Base-by-base conservation (phyloP, 2,329 filamentous ascomycete genomes). In the Microsporum audouinii region DNA sequence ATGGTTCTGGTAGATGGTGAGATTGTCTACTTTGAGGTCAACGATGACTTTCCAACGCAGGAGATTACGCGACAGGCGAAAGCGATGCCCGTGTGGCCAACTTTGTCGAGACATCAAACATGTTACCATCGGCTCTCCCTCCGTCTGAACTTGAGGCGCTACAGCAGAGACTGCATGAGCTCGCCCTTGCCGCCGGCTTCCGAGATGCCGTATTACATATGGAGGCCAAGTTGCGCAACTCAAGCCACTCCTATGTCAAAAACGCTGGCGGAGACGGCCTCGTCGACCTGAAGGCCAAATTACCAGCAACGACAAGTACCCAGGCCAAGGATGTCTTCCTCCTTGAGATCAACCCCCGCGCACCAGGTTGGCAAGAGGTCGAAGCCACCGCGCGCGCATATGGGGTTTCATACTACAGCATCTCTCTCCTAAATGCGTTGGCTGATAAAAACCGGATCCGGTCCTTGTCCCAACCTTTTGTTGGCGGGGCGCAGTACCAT, bases 1-100 rank as follows among this genome's bases (percentile, higher is more conserved):
- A 66, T 79, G 31, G 69, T 75, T 3, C 59, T 78, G 0, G 65
- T 67, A n/a, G 67, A 78, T 57, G 75, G 75, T 1, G 65, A 76
- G 43, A 51, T 77, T 1, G 60, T 78, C 2, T 78, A 76, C 63
- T 71, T 64, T 61, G 73, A 78, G 39, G 64, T 76, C 2, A 64
- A 65, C 4, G 75, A 78, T 59, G 70, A 77, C 55, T 73, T 75
- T 57, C 75, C 6, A 68, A 66, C 45, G 59, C 60, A 1, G 74
- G 10, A 27, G 36, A 27, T 1, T 33, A 41, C 23, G 3, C 43
- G 23, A 23, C 17, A 17, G 17, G 17, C 17, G 43, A 45, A 7
- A 23, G 3, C 6, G 43, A 14, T 12, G 17, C 34, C 17, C 8
- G 34, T 14, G 12, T 38, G 29, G 29, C 10, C 10, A 38, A 31